Conservation (phyloP, 1,139 yeast species). For the Kazachstania sp. region DNA sequence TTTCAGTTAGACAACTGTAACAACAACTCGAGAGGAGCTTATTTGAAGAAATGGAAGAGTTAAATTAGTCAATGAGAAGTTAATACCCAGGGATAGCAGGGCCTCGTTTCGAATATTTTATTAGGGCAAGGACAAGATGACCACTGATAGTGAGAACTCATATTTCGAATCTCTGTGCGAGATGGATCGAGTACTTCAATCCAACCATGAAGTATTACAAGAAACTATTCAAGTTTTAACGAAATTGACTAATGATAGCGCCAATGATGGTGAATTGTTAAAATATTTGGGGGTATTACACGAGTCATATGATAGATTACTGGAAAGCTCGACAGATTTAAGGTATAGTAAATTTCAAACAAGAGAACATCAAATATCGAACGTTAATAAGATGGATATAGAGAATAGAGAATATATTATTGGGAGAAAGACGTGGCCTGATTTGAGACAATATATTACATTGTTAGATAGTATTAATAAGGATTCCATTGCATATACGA, state of each 20-base stretch:
- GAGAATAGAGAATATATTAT: not conserved
- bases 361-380: constrained; percentile 15
- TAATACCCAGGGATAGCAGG: no score
- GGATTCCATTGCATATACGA: constrained; percentile 22
- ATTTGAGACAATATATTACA: constrained; percentile 12
- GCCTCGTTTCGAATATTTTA: no score
- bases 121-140: no score
- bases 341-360: constrained; percentile 16
- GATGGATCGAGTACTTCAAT: constrained; percentile 20
- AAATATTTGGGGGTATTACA: constrained; percentile 10
- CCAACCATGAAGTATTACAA: constrained; percentile 14
- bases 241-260: constrained; percentile 13
- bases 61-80: no score
- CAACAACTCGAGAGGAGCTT: no score
- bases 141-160: constrained; percentile 7
- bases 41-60: no score
- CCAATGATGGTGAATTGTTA: constrained; percentile 11
- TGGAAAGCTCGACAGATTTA: constrained; percentile 14
- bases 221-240: constrained; percentile 11
- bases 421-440: constrained; percentile 1
- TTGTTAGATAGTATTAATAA: constrained; percentile 13
- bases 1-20: no score
- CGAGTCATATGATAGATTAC: constrained; percentile 8
- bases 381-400: constrained; percentile 2
- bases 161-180: constrained; percentile 26